These are phyloP conservation scores for Vitis hybrid DNA, from an alignment of 177 flowering plant genomes.

Conservation along the genomic window DNA sequence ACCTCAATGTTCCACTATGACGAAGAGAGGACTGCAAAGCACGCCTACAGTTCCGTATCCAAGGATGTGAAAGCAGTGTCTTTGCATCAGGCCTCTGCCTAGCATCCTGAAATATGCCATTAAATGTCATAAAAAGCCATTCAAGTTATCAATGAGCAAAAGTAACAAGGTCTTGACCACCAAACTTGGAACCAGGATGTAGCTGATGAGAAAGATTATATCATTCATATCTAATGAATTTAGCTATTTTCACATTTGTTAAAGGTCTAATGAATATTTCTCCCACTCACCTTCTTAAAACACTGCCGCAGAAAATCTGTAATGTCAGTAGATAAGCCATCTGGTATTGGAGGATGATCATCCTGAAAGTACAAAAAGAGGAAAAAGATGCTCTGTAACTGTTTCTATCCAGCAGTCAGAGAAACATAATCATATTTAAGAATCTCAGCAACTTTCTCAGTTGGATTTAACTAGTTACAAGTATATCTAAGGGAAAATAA, in stretches of 20 bases:
- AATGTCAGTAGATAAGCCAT: slow-evolving; percentile 81
- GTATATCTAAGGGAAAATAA: too few relatives aligned
- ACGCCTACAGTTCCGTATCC: slow-evolving; percentile 93
- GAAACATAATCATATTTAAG: neutral
- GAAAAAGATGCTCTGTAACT: neutral
- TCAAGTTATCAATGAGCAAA: neutral
- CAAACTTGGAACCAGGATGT: neutral
- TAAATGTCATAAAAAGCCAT: slow-evolving; percentile 19
- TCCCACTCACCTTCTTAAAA: slow-evolving; percentile 75
- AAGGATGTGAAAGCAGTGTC: slow-evolving; percentile 89
- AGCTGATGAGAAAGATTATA: neutral
- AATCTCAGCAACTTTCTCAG: neutral
- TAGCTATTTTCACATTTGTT: neutral
- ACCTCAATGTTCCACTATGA: slow-evolving; percentile 75
- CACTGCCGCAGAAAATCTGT: slow-evolving; percentile 93
- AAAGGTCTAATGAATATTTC: neutral
- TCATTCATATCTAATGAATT: neutral
- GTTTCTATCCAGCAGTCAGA: neutral
- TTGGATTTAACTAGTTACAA: too few relatives aligned
- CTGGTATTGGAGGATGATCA: slow-evolving; percentile 95
- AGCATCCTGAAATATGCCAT: slow-evolving; percentile 72
- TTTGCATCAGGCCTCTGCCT: slow-evolving; percentile 99
- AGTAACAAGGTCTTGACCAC: neutral
- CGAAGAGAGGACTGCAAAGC: slow-evolving; percentile 85
- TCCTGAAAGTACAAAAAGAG: slow-evolving; percentile 55